Conservation (phyloP, 2,329 filamentous ascomycete species). For the Pezicula neosporulosa region DNA sequence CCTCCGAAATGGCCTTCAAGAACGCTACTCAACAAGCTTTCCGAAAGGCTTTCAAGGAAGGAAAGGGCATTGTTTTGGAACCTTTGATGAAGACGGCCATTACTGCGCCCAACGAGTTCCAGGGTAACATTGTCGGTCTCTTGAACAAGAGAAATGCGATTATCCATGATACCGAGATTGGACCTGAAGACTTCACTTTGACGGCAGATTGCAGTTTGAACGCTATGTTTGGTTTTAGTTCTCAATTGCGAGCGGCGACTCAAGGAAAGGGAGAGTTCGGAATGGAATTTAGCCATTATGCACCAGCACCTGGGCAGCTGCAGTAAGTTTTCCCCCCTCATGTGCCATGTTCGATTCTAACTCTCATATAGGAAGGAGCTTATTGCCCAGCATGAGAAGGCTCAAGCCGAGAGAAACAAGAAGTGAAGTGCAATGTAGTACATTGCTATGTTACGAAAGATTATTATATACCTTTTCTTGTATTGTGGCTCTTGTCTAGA, state of each 20-base stretch:
- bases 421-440: slow-evolving; percentile 18
- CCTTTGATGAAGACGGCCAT: slow-evolving; percentile 98
- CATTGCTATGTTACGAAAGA: slow-evolving; percentile 9
- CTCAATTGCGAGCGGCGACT: slow-evolving; percentile 84
- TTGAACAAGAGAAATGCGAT: slow-evolving; percentile 96
- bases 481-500: background rate
- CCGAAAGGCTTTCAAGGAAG: slow-evolving; percentile 84
- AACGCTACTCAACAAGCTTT: slow-evolving; percentile 94
- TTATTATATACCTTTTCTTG: background rate
- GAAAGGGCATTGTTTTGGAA: slow-evolving; percentile 81
- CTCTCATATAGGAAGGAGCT: slow-evolving; percentile 52
- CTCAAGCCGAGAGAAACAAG: slow-evolving; percentile 50
- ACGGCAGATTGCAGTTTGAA: slow-evolving; percentile 91
- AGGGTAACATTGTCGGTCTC: slow-evolving; percentile 90
- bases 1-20: slow-evolving; percentile 94
- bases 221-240: slow-evolving; percentile 96
- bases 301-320: slow-evolving; percentile 78
- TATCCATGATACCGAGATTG: slow-evolving; percentile 94
- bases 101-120: slow-evolving; percentile 94
- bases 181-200: slow-evolving; percentile 89
- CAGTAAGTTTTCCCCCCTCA: slow-evolving; percentile 61
- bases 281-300: slow-evolving; percentile 99
- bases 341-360: background rate
- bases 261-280: slow-evolving; percentile 98
- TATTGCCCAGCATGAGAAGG: slow-evolving; percentile 65